Evolutionary conservation across 495 filamentous ascomycete genomes (phyloP).

Genomic region (Friedmanniomyces simplex): DNA sequence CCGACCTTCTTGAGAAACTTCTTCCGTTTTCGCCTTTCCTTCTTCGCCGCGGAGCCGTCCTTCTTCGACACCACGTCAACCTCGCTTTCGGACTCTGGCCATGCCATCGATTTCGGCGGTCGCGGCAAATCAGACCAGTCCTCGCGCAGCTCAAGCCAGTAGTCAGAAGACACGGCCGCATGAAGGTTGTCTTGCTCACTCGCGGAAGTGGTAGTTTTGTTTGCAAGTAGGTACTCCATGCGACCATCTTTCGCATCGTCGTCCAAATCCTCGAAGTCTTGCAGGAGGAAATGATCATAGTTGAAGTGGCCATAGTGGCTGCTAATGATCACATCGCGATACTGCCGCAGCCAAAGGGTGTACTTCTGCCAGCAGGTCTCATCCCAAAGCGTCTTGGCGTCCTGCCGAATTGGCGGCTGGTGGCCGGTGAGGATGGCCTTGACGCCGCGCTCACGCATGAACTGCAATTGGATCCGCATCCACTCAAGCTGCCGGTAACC

Average conservation of each 20-base stretch:
- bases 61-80: constrained; percentile 16
- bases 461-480: constrained; percentile 81
- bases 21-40: constrained; percentile 26
- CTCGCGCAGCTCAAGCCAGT: constrained; percentile 67
- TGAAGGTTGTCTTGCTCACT: constrained; percentile 39
- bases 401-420: constrained; percentile 78
- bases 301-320: constrained; percentile 95
- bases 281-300: constrained; percentile 91
- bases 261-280: constrained; percentile 70
- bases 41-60: constrained; percentile 42
- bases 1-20: constrained; percentile 57
- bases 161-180: constrained; percentile 56
- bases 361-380: constrained; percentile 98
- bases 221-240: constrained; percentile 25
- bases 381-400: constrained; percentile 79
- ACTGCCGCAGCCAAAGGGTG: constrained; percentile 78
- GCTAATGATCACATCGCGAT: constrained; percentile 75
- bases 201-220: not conserved
- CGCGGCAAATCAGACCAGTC: constrained; percentile 66
- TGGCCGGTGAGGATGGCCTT: constrained; percentile 93
- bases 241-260: constrained; percentile 38
- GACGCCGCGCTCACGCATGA: constrained; percentile 72
- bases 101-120: constrained; percentile 29
- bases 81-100: constrained; percentile 22
- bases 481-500: constrained; percentile 95